Evolutionary conservation across 2,329 filamentous ascomycete genomes (phyloP).

Genomic region (Furcasterigmium sp.): DNA sequence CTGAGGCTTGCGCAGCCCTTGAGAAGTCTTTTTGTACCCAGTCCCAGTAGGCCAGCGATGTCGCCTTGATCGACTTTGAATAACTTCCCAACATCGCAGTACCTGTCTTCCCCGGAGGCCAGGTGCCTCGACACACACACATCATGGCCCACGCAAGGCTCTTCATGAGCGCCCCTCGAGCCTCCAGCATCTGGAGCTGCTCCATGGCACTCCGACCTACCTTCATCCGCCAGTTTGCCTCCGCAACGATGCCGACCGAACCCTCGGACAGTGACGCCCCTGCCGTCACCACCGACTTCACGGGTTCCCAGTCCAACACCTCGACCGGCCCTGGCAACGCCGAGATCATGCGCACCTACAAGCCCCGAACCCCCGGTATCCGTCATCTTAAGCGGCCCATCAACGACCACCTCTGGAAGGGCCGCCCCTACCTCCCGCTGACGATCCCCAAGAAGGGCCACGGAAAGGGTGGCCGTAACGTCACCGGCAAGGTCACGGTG

Average conservation of each 20-base stretch:
- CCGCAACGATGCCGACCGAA: neutral
- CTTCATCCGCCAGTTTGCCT: constrained; percentile 1
- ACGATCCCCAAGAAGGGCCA: constrained; percentile 93
- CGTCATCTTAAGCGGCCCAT: constrained; percentile 87
- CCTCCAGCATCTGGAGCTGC: neutral
- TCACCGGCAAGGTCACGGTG: constrained; percentile 78
- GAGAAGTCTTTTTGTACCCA: neutral
- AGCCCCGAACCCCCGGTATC: constrained; percentile 85
- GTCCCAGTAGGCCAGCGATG: neutral
- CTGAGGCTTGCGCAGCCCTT: neutral
- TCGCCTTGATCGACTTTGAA: neutral
- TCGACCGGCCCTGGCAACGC: constrained; percentile 24
- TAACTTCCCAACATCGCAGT: neutral
- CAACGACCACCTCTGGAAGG: constrained; percentile 97
- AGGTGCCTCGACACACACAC: neutral
- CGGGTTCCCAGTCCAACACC: constrained; percentile 6
- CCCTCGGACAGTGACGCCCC: constrained; percentile 11
- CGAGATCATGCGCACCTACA: constrained; percentile 73
- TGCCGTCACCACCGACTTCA: constrained; percentile 12
- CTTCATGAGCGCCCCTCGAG: neutral
- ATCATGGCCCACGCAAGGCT: neutral
- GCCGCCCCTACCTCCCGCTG: constrained; percentile 72
- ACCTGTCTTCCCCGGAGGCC: neutral
- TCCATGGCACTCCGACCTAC: neutral
- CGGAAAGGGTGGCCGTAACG: constrained; percentile 87